A percentile compares a stretch with the other conserved stretches of the same genome.
Conservation (phyloP, 1,139 yeast genomes). For the Kurtzmaniella quercitrusa region DNA sequence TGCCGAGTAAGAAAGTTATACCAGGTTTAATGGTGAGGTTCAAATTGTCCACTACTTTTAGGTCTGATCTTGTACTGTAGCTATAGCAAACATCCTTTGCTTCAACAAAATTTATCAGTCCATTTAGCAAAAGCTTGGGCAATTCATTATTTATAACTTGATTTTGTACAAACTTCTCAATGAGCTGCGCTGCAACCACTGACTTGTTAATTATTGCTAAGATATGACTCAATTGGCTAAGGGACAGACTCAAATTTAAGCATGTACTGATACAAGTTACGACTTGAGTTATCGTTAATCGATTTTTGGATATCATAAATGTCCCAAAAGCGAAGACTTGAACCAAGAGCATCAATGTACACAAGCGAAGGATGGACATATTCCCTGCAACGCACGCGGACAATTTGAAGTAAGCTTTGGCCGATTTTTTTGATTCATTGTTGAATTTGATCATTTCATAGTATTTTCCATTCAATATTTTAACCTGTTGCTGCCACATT, state of each 20-base stretch:
- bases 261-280: conserved; percentile 84
- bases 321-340: conserved; percentile 93
- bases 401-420: conserved; percentile 42
- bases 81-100: conserved; percentile 35
- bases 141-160: neutral
- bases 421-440: conserved; percentile 38
- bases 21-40: conserved; percentile 8
- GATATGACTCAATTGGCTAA: conserved; percentile 14
- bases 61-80: conserved; percentile 35
- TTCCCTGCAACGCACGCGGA: conserved; percentile 54
- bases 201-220: conserved; percentile 60
- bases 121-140: neutral
- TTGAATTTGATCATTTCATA: conserved; percentile 47
- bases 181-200: conserved; percentile 50
- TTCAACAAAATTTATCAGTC: neutral
- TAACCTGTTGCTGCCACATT: conserved; percentile 54
- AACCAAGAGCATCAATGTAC: conserved; percentile 72
- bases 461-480: conserved; percentile 55
- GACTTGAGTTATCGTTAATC: conserved; percentile 55
- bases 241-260: conserved; percentile 19
- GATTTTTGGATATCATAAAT: conserved; percentile 50
- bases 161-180: conserved; percentile 20
- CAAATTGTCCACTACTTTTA: neutral
- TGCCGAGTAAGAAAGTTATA: conserved; percentile 68
- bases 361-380: conserved; percentile 50